Evolutionary conservation across 768 basidiomycete species (phyloP), one percentile per base, ranked within the genome.

Genomic region (Rubroboletus pulcherrimus): DNA sequence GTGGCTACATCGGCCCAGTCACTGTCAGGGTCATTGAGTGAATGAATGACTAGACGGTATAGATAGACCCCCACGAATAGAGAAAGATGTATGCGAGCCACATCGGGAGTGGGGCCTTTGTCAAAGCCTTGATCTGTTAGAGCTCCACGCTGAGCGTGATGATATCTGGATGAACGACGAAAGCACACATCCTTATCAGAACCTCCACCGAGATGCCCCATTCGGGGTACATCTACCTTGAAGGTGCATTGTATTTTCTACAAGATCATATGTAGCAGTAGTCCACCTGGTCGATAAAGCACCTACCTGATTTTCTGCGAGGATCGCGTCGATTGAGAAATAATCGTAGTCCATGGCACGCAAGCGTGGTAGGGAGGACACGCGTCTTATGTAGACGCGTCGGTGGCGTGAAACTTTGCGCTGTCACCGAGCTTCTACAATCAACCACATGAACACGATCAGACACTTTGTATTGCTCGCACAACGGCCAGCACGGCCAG

Each of bases 171-270:
- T 26, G 37, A 49, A 29, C 15, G 44, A 56, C 17, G 47, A 48
- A 43, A 58, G 69, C 86, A 63, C 74, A 88, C 94, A 71, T 96
- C 87, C 68, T 83, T 83, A 42, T 94, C 90, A 51, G 81, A 82
- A 26, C 92, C 91, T 45, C 92, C 91, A 43, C 90, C 91, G 11
- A 97, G 81, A 68, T 96, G 91, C 2, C 94, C 94, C 78, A 97
- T 85, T 57, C 86, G 84, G 7, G 86, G 83, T 17, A 97, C 85
- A 54, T 87, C 86, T 42, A 89, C 78, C 63, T 91, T 89, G 78
- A 98, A 96, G 4, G 88, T 92, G 70, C 94, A 97, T 75, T 93
- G 91, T 37, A 98, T 79, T 81, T 93, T 97, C 91, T 95, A 58
- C 34, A 54, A 30, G 43, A 29, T 11, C 10, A 30, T 39, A 17